Conservation (phyloP, 169 alveolate species). For the Plasmodium yoelii region DNA sequence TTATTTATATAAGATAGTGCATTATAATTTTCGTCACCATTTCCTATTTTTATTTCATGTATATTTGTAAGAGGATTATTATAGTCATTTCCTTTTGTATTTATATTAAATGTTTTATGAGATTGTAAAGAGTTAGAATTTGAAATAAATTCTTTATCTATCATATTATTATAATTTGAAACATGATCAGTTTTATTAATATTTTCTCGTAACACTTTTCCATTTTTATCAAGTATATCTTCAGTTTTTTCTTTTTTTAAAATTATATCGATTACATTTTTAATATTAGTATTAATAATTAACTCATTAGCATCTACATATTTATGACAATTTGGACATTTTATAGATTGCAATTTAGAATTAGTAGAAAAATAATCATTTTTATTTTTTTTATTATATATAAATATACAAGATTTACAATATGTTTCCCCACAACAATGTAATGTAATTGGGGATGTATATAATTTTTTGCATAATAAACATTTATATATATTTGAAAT, state of each 20-base stretch:
- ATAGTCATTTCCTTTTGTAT: background rate
- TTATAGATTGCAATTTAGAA: conserved; percentile 35
- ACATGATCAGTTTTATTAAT: background rate
- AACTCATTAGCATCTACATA: conserved; percentile 26
- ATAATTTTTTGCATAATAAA: conserved; percentile 84
- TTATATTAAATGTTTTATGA: too few species aligned
- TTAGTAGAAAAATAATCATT: conserved; percentile 18
- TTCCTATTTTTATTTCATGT: background rate
- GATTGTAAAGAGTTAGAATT: background rate
- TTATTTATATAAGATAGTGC: background rate
- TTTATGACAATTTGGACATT: conserved; percentile 54
- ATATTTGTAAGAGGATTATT: background rate
- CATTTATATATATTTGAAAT: conserved; percentile 82
- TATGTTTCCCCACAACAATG: conserved; percentile 90
- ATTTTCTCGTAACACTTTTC: background rate
- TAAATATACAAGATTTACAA: conserved; percentile 84
- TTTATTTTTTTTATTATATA: conserved; percentile 65
- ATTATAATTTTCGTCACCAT: background rate
- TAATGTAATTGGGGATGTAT: conserved; percentile 86
- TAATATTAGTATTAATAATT: conserved; percentile 63
- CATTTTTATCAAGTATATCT: conserved; percentile 8
- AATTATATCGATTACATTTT: conserved; percentile 64
- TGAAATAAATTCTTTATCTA: too few species aligned
- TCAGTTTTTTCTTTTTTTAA: conserved; percentile 31
- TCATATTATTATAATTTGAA: background rate